These are phyloP conservation scores for Colletotrichum zoysiae DNA, from an alignment of 2,329 filamentous ascomycete species.

Conservation along the genomic window DNA sequence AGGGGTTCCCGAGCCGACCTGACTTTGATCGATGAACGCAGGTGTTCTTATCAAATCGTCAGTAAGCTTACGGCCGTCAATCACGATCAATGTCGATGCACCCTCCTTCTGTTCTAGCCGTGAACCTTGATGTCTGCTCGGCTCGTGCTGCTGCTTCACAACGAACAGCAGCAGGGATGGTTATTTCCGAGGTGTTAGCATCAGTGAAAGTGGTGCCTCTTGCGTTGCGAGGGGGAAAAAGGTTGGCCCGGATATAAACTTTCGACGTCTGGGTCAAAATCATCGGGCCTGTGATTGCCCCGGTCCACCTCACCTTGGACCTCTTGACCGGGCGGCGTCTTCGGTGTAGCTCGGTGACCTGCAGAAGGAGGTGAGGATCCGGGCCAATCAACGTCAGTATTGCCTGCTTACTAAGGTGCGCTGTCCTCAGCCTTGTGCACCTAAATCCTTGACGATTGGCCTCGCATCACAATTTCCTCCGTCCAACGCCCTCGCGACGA, in stretches of 20 bases:
- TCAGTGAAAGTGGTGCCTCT: neutral
- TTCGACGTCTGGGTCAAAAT: neutral
- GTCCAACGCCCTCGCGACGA: conserved; percentile 34
- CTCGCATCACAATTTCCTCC: conserved; percentile 13
- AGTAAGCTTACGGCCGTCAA: conserved; percentile 16
- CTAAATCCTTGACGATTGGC: conserved; percentile 35
- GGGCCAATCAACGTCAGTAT: conserved; percentile 11
- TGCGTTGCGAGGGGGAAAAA: no score
- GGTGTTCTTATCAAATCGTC: conserved; percentile 3
- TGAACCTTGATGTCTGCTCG: conserved; percentile 13
- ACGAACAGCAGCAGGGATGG: neutral
- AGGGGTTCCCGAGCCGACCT: conserved; percentile 12
- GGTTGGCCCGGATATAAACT: neutral
- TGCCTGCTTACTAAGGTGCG: conserved; percentile 14
- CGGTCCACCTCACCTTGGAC: neutral
- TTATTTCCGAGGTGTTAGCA: neutral
- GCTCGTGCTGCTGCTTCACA: neutral
- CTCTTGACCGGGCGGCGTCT: neutral
- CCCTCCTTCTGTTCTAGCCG: conserved; percentile 16
- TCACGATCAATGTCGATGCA: conserved; percentile 14
- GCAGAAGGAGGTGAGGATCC: neutral
- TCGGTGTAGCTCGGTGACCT: conserved; percentile 13
- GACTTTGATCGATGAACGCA: conserved; percentile 2
- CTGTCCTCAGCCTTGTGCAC: conserved; percentile 31
- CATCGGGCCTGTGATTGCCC: neutral